A percentile compares a stretch with the other conserved stretches of the same genome.
phyloP scores from a whole-genome alignment of 306 rosid species.

The Begonia fuchsioides region DNA sequence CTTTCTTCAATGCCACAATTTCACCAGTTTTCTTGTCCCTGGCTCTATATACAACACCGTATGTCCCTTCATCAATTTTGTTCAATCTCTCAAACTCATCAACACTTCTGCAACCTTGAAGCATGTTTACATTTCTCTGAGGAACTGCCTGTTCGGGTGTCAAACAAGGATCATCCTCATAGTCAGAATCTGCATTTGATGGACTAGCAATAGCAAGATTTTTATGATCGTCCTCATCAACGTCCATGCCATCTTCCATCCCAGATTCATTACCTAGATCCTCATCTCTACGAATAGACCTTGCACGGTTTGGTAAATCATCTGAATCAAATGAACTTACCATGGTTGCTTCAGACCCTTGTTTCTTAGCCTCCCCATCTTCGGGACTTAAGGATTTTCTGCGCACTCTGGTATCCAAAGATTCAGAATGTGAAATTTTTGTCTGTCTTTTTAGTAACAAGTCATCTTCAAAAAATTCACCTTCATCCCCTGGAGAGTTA shows the following conservation, averaged over 20 bases:
- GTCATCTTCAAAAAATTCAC: constrained; percentile 5
- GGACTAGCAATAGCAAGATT: too few relatives aligned
- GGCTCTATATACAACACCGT: constrained; percentile 88
- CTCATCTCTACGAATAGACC: constrained; percentile 15
- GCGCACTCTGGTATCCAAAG: not conserved
- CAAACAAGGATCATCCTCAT: too few relatives aligned
- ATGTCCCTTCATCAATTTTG: constrained; percentile 90
- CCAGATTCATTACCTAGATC: constrained; percentile 6
- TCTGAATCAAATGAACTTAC: constrained; percentile 24
- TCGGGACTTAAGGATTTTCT: constrained; percentile 27
- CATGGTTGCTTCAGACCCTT: constrained; percentile 21
- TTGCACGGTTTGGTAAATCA: constrained; percentile 12
- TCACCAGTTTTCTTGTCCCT: constrained; percentile 71
- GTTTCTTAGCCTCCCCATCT: constrained; percentile 33
- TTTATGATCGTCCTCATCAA: constrained; percentile 15
- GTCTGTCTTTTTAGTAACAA: not conserved
- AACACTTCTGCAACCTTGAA: constrained; percentile 62
- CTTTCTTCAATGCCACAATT: constrained; percentile 83
- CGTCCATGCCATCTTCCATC: constrained; percentile 10
- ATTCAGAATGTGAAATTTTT: not conserved
- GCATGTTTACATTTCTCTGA: constrained; percentile 56
- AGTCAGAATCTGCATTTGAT: too few relatives aligned
- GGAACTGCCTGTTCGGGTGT: too few relatives aligned
- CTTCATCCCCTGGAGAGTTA: constrained; percentile 15
- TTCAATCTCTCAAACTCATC: constrained; percentile 66